Percentiles rank a stretch among this genome's conserved stretches.
These are phyloP conservation scores for Trichoderma asperellum DNA, from an alignment of 2,329 filamentous ascomycete species.

Conservation along the genomic window DNA sequence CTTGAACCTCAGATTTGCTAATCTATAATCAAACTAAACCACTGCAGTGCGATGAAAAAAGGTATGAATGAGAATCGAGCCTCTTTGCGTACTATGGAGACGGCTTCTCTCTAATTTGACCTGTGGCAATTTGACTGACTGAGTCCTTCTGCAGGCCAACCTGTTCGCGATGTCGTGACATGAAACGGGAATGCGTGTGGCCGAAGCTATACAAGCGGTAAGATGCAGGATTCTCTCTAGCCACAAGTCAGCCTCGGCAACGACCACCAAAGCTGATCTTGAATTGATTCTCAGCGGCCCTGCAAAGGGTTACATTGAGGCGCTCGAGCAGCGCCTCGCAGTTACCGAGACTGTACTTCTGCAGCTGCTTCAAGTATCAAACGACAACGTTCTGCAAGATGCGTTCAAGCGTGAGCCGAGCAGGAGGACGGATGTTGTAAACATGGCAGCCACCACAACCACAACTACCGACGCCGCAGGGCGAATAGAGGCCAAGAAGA, in stretches of 20 bases:
- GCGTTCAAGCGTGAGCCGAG: slow-evolving; percentile 15
- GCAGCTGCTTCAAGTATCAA: slow-evolving; percentile 17
- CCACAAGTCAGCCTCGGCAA: neutral
- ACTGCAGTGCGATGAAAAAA: slow-evolving; percentile 21
- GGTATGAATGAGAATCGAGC: neutral
- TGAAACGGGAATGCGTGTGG: slow-evolving; percentile 25
- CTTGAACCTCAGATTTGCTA: neutral
- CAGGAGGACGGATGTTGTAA: slow-evolving; percentile 1
- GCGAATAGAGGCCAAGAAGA: slow-evolving; percentile 24
- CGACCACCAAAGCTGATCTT: neutral
- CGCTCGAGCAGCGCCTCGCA: slow-evolving; percentile 20
- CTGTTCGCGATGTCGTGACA: slow-evolving; percentile 23
- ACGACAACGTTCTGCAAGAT: slow-evolving; percentile 2
- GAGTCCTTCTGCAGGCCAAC: neutral
- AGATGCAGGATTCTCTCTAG: neutral
- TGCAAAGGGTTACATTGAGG: slow-evolving; percentile 23
- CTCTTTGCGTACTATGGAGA: neutral
- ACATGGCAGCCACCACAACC: neutral
- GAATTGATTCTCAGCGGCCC: neutral
- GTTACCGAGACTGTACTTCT: slow-evolving; percentile 22
- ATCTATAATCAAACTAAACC: neutral
- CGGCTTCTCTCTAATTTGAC: neutral
- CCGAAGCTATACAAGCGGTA: slow-evolving; percentile 26
- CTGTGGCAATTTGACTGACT: neutral
- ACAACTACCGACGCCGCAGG: slow-evolving; percentile 22